Conservation (phyloP, 1,139 yeast species). For the Suzukiozyma palmioleophila region DNA sequence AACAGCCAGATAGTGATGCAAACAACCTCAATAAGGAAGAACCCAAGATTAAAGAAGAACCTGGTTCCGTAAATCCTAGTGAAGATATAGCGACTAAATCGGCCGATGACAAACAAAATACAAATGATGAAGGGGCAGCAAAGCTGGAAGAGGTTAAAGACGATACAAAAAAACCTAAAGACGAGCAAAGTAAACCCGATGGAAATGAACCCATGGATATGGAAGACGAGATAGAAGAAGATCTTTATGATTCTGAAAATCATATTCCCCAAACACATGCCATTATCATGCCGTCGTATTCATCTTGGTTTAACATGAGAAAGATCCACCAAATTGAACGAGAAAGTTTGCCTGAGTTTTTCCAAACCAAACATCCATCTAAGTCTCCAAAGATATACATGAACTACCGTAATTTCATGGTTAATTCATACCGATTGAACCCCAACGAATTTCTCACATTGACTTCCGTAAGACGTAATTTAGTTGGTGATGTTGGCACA, state of each 20-base stretch:
- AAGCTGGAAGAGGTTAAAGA: neutral
- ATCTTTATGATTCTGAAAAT: slow-evolving; percentile 37
- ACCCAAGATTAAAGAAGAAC: slow-evolving; percentile 2
- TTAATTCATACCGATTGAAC: slow-evolving; percentile 84
- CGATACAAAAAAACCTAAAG: neutral
- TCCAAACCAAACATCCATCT: slow-evolving; percentile 66
- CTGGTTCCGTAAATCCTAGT: slow-evolving; percentile 3
- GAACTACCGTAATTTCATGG: slow-evolving; percentile 90
- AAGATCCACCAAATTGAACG: slow-evolving; percentile 60
- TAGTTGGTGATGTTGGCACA: slow-evolving; percentile 95
- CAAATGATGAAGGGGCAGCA: slow-evolving; percentile 4
- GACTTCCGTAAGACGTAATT: slow-evolving; percentile 90
- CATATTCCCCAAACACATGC: slow-evolving; percentile 65
- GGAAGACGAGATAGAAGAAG: slow-evolving; percentile 26
- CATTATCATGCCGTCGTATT: slow-evolving; percentile 88
- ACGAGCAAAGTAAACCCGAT: neutral
- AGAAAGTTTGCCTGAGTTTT: slow-evolving; percentile 88
- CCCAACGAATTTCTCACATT: slow-evolving; percentile 91
- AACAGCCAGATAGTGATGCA: neutral
- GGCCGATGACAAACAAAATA: neutral
- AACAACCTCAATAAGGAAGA: slow-evolving; percentile 6
- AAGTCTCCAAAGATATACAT: slow-evolving; percentile 87
- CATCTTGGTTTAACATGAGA: slow-evolving; percentile 82
- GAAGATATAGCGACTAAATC: slow-evolving; percentile 10
- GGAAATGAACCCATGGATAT: slow-evolving; percentile 1